Percentiles rank a stretch among this genome's conserved stretches.
Evolutionary conservation across 1,284 basidiomycete genomes (phyloP).

Genomic region (Pulveroboletus sp.): DNA sequence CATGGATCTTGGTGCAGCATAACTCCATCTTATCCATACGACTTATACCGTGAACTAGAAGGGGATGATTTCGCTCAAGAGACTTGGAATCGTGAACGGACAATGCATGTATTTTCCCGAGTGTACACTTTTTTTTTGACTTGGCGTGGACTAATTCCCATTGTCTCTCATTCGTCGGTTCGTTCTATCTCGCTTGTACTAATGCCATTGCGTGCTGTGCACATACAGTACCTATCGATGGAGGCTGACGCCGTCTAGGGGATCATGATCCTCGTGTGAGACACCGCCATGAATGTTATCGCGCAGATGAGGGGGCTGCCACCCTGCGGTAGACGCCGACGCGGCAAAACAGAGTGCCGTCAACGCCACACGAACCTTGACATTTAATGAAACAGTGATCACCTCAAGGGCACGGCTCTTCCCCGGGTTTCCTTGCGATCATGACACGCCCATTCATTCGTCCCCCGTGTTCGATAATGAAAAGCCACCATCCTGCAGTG

Average conservation of each 20-base stretch:
- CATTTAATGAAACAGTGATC: conserved; percentile 23
- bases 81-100: conserved; percentile 10
- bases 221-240: conserved; percentile 1
- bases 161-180: conserved; percentile 12
- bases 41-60: not conserved
- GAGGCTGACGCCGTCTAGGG: not conserved
- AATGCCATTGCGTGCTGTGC: conserved; percentile 14
- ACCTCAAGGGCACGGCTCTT: conserved; percentile 21
- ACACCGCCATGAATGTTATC: conserved; percentile 14
- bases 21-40: not conserved
- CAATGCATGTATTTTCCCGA: conserved; percentile 28
- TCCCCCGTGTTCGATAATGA: conserved; percentile 21
- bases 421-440: conserved; percentile 17
- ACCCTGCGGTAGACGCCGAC: conserved; percentile 18
- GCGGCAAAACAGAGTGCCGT: conserved; percentile 11
- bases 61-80: not conserved
- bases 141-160: conserved; percentile 9
- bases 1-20: conserved; percentile 15
- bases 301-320: not conserved
- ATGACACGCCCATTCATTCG: conserved; percentile 4
- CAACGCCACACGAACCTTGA: conserved; percentile 36
- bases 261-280: conserved; percentile 18
- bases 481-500: conserved; percentile 20
- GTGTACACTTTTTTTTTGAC: conserved; percentile 29
- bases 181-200: conserved; percentile 15